phyloP scores from a whole-genome alignment of 148 eudicot genomes.

The Vaccinium corymbosum region DNA sequence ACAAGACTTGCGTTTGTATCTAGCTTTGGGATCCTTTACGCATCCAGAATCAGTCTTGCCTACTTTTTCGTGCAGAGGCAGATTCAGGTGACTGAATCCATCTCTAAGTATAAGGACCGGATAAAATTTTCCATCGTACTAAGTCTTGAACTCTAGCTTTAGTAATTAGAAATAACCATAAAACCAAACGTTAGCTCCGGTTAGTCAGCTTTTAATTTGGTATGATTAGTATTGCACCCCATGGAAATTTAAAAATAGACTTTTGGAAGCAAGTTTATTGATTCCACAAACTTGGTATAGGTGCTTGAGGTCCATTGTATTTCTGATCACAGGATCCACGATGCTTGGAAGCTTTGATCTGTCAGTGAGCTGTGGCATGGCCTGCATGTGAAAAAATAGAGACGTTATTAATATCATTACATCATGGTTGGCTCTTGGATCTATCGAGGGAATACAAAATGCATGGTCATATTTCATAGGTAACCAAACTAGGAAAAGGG shows the following conservation, averaged over 20 bases:
- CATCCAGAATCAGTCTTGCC: background rate
- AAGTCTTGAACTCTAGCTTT: background rate
- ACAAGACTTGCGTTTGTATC: no score
- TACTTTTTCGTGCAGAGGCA: background rate
- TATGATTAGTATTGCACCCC: background rate
- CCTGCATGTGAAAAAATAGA: conserved; percentile 38
- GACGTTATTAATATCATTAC: background rate
- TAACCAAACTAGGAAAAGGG: background rate
- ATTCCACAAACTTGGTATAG: conserved; percentile 61
- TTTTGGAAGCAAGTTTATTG: background rate
- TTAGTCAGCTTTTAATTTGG: background rate
- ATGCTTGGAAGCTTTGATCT: conserved; percentile 73
- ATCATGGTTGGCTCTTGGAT: conserved; percentile 1
- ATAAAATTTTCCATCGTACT: background rate
- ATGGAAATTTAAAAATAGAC: background rate
- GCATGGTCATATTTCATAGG: background rate
- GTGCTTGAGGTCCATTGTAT: conserved; percentile 79
- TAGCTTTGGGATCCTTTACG: no score
- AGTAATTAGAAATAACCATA: background rate
- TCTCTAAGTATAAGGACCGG: background rate
- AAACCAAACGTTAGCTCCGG: background rate
- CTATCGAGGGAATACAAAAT: background rate
- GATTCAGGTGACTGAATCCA: background rate
- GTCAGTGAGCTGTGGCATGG: conserved; percentile 88
- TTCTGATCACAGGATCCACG: conserved; percentile 74